phyloP scores from a whole-genome alignment of 1,284 basidiomycete species.

The Trametes polyzona region DNA sequence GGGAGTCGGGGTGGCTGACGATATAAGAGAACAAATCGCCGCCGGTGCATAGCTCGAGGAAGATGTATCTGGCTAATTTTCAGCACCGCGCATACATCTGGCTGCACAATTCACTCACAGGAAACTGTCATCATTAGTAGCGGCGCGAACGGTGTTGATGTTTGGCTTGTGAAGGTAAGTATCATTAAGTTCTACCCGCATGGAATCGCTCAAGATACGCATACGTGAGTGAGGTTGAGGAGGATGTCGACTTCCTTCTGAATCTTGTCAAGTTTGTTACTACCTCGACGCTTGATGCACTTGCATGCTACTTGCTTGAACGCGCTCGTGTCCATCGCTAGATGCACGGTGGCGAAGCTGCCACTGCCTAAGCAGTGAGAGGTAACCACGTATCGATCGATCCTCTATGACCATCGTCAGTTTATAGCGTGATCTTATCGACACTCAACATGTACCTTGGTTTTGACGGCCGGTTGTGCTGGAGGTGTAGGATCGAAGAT shows the following conservation, averaged over 20 bases:
- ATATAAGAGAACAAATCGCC: slow-evolving; percentile 83
- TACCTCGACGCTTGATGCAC: slow-evolving; percentile 66
- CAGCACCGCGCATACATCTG: not conserved
- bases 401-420: slow-evolving; percentile 36
- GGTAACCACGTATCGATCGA: slow-evolving; percentile 70
- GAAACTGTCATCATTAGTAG: slow-evolving; percentile 64
- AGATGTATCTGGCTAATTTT: slow-evolving; percentile 58
- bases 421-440: not conserved
- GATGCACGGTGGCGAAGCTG: slow-evolving; percentile 80
- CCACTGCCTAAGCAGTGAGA: slow-evolving; percentile 79
- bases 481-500: slow-evolving; percentile 69
- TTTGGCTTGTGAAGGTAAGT: slow-evolving; percentile 59
- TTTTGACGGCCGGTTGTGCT: slow-evolving; percentile 54
- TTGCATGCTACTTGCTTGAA: slow-evolving; percentile 83
- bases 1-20: slow-evolving; percentile 57
- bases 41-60: slow-evolving; percentile 76
- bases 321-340: slow-evolving; percentile 66
- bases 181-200: not conserved
- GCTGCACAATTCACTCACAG: slow-evolving; percentile 44
- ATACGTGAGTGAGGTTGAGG: slow-evolving; percentile 71
- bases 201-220: slow-evolving; percentile 25
- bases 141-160: slow-evolving; percentile 77
- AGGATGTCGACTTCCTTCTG: slow-evolving; percentile 80
- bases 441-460: slow-evolving; percentile 31
- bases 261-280: slow-evolving; percentile 60